Conservation (phyloP, 805 yeast genomes). For the Scheffersomyces coipomensis region DNA sequence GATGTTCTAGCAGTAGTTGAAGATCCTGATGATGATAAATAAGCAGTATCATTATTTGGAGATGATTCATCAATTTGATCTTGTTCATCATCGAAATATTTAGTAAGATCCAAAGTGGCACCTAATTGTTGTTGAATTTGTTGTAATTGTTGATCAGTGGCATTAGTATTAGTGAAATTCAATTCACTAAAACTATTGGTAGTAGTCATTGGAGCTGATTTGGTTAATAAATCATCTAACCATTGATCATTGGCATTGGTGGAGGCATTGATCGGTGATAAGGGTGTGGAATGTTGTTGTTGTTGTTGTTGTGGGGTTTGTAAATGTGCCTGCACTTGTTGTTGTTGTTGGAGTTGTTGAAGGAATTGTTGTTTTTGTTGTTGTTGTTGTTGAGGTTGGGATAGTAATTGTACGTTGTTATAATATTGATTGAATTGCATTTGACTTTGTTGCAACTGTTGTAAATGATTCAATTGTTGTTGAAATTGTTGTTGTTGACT, state of each 20-base stretch:
- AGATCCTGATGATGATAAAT: neutral
- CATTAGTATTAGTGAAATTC: neutral
- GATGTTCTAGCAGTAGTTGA: neutral
- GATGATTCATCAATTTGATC: neutral
- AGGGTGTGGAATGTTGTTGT: slow-evolving; percentile 7
- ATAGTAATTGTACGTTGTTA: no score
- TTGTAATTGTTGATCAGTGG: neutral
- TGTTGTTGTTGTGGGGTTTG: neutral
- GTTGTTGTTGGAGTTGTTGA: neutral
- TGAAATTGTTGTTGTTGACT: neutral
- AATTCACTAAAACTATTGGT: slow-evolving; percentile 9
- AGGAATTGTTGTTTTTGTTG: neutral
- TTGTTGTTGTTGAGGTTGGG: no score
- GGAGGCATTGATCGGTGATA: slow-evolving; percentile 6
- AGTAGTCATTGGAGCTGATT: slow-evolving; percentile 18
- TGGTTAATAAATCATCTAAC: slow-evolving; percentile 15
- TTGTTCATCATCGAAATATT: neutral
- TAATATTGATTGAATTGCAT: neutral
- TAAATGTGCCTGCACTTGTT: neutral
- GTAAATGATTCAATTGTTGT: neutral
- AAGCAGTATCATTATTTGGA: neutral
- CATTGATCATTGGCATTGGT: slow-evolving; percentile 9
- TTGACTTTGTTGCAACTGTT: neutral
- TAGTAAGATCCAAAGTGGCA: neutral
- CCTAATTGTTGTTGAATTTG: neutral